phyloP scores from a whole-genome alignment of 352 stramenopile species.

The Phytopythium boreale region DNA sequence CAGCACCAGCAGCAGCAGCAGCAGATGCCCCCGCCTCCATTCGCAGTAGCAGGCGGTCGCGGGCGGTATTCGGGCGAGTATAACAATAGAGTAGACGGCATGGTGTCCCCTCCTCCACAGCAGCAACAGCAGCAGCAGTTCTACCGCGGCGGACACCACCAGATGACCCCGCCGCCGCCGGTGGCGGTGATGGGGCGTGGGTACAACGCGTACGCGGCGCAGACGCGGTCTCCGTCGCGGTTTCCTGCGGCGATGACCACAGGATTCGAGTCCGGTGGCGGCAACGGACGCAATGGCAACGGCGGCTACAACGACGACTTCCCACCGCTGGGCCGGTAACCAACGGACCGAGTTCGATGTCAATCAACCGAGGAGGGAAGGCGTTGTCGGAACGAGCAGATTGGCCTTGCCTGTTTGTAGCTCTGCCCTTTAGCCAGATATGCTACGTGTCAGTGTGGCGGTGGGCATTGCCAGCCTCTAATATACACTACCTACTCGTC shows the following conservation, averaged over 20 bases:
- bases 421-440: too few relatives aligned
- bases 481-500: constrained; percentile 1
- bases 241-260: constrained; percentile 16
- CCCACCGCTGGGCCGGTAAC: constrained; percentile 61
- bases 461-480: neutral
- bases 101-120: constrained; percentile 21
- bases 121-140: constrained; percentile 32
- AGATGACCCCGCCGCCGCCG: constrained; percentile 30
- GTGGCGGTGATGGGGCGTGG: constrained; percentile 20
- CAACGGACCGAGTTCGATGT: neutral
- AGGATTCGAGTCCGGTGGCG: neutral
- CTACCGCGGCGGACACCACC: constrained; percentile 22
- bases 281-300: constrained; percentile 12
- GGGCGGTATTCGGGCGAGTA: constrained; percentile 33
- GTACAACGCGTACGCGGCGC: constrained; percentile 27
- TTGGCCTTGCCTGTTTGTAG: too few relatives aligned
- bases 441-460: neutral
- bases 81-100: constrained; percentile 65
- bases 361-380: constrained; percentile 14
- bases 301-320: constrained; percentile 70
- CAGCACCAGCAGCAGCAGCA: constrained; percentile 8
- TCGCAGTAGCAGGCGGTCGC: constrained; percentile 15
- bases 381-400: neutral
- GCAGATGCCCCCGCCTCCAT: constrained; percentile 1
- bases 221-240: constrained; percentile 21